Conservation (phyloP, 805 yeast genomes). For the Pachysolen tannophilus region DNA sequence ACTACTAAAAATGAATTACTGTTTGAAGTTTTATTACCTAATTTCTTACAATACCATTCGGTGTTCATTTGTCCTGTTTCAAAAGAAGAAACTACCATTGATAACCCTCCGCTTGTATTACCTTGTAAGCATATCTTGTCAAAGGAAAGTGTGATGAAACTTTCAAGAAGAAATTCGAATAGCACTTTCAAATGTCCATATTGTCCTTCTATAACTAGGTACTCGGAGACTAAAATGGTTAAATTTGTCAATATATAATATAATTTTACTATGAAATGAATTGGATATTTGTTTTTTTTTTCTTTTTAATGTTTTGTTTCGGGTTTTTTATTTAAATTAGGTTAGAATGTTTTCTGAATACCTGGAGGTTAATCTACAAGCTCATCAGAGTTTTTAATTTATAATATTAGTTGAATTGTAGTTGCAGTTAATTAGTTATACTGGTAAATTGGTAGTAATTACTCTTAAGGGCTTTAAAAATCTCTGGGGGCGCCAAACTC, state of each 20-base stretch:
- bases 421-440: too few species aligned
- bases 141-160: constrained; percentile 39
- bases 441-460: too few species aligned
- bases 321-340: too few species aligned
- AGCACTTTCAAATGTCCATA: constrained; percentile 62
- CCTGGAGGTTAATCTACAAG: too few species aligned
- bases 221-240: constrained; percentile 34
- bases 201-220: constrained; percentile 46
- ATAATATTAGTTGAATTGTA: too few species aligned
- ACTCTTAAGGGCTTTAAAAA: too few species aligned
- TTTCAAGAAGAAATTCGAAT: constrained; percentile 32
- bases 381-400: too few species aligned
- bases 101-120: constrained; percentile 54
- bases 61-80: constrained; percentile 66
- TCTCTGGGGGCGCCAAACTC: too few species aligned
- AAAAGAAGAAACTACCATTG: constrained; percentile 52
- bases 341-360: too few species aligned
- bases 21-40: constrained; percentile 51
- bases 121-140: constrained; percentile 63
- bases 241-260: constrained; percentile 29
- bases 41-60: constrained; percentile 47
- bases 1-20: constrained; percentile 53
- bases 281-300: not conserved
- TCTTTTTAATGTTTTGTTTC: not conserved
- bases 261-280: too few species aligned